phyloP scores from a whole-genome alignment of 768 basidiomycete genomes.

The Phallus indusiatus region DNA sequence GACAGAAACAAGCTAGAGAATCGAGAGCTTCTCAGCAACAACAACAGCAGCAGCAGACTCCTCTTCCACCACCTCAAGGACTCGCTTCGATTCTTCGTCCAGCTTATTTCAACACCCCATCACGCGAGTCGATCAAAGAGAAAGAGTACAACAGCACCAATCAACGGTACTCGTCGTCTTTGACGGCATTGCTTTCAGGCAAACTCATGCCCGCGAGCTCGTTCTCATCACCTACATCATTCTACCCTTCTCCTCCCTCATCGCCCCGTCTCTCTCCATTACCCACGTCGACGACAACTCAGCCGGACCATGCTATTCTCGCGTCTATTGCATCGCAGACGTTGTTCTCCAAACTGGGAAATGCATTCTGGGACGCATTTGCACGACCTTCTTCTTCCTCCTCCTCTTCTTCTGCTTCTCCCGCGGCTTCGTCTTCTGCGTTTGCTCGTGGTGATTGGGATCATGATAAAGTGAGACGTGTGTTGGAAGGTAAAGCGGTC shows the following conservation, averaged over 20 bases:
- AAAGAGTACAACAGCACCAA: neutral
- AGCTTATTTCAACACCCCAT: slow-evolving; percentile 20
- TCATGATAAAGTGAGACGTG: slow-evolving; percentile 69
- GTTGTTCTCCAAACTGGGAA: slow-evolving; percentile 55
- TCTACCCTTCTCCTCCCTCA: neutral
- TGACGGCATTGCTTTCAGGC: slow-evolving; percentile 31
- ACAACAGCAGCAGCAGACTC: slow-evolving; percentile 11
- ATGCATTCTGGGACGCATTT: slow-evolving; percentile 87
- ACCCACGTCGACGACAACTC: slow-evolving; percentile 23
- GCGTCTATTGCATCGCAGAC: slow-evolving; percentile 78
- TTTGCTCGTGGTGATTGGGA: slow-evolving; percentile 36
- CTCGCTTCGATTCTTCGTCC: slow-evolving; percentile 34
- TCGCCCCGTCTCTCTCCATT: slow-evolving; percentile 27
- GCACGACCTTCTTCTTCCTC: slow-evolving; percentile 30
- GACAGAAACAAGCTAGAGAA: slow-evolving; percentile 27
- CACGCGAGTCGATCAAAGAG: neutral
- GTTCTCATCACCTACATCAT: slow-evolving; percentile 3
- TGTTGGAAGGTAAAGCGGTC: slow-evolving; percentile 77
- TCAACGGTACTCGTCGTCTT: slow-evolving; percentile 4
- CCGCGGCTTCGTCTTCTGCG: slow-evolving; percentile 18
- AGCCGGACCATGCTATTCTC: slow-evolving; percentile 39
- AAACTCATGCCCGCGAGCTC: slow-evolving; percentile 29
- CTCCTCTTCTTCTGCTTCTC: slow-evolving; percentile 16
- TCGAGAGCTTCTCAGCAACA: neutral
- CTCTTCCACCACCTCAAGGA: slow-evolving; percentile 23